These are phyloP conservation scores for Candida hungchunana DNA, from an alignment of 805 yeast species.

Conservation along the genomic window DNA sequence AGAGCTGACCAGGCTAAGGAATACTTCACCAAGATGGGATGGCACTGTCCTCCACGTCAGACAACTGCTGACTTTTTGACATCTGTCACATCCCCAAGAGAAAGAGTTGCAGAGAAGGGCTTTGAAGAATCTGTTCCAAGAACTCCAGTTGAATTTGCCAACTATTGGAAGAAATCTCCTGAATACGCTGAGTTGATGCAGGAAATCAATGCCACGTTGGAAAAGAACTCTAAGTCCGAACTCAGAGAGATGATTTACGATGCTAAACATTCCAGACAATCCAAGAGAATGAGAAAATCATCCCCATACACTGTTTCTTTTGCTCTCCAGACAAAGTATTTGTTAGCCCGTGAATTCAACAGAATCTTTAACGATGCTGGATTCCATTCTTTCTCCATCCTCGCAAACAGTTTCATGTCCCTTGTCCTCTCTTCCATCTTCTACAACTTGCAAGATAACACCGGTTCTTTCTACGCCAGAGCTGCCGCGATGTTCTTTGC, in stretches of 20 bases:
- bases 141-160: slow-evolving; percentile 48
- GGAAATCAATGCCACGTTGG: slow-evolving; percentile 7
- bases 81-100: slow-evolving; percentile 49
- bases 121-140: slow-evolving; percentile 46
- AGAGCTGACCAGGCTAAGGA: slow-evolving; percentile 40
- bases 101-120: slow-evolving; percentile 41
- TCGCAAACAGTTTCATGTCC: slow-evolving; percentile 48
- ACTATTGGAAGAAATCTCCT: slow-evolving; percentile 45
- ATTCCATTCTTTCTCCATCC: slow-evolving; percentile 40
- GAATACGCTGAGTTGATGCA: slow-evolving; percentile 34
- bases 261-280: slow-evolving; percentile 50
- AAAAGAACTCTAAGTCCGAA: slow-evolving; percentile 27
- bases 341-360: slow-evolving; percentile 43
- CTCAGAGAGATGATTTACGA: slow-evolving; percentile 34
- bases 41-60: slow-evolving; percentile 50
- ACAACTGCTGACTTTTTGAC: slow-evolving; percentile 59
- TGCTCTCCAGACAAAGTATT: slow-evolving; percentile 45
- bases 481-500: slow-evolving; percentile 68
- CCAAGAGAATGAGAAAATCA: slow-evolving; percentile 39
- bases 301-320: slow-evolving; percentile 55
- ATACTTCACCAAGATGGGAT: slow-evolving; percentile 52
- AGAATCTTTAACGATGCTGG: slow-evolving; percentile 46
- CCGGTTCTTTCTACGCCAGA: slow-evolving; percentile 49
- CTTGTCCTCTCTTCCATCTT: slow-evolving; percentile 54
- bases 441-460: slow-evolving; percentile 41